Evolutionary conservation across 139 green algal genomes (phyloP).

Genomic region (Chlorella sp.): DNA sequence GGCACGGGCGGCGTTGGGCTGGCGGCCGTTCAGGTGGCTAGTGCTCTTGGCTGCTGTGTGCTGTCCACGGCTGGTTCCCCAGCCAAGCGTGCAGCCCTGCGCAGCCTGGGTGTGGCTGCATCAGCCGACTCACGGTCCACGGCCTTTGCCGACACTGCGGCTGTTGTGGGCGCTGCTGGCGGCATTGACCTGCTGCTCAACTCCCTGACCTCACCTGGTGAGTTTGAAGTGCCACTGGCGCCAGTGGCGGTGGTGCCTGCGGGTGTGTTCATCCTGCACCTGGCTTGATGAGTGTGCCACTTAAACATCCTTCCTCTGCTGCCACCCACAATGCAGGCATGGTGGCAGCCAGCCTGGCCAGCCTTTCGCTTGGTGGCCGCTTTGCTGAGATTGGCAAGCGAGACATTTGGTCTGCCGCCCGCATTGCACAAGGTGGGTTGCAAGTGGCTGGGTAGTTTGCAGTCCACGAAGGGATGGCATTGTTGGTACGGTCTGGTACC

Average conservation of each 20-base stretch:
- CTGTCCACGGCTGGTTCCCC: constrained; percentile 57
- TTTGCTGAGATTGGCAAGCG: constrained; percentile 89
- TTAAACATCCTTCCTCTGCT: neutral
- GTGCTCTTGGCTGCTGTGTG: constrained; percentile 20
- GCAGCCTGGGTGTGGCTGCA: constrained; percentile 44
- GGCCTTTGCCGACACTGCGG: constrained; percentile 44
- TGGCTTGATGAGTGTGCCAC: no score
- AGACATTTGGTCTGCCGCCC: constrained; percentile 74
- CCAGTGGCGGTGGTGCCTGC: neutral
- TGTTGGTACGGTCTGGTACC: no score
- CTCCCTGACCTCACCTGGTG: constrained; percentile 75
- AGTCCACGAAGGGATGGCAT: no score
- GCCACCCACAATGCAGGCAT: neutral
- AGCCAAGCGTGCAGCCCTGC: constrained; percentile 62
- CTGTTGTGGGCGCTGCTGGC: neutral
- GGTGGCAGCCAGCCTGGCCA: constrained; percentile 68
- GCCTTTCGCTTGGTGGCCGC: constrained; percentile 51
- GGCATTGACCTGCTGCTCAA: constrained; percentile 65
- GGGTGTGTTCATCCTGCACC: neutral
- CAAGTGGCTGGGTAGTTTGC: no score
- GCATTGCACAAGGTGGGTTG: constrained; percentile 39
- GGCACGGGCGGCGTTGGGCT: constrained; percentile 83
- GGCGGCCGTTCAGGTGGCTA: constrained; percentile 52
- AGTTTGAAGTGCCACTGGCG: neutral
- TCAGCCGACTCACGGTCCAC: constrained; percentile 61